Evolutionary conservation across 257 asterid species (phyloP), one percentile per base, ranked within the genome.

Genomic region (Ehretia macrophylla): DNA sequence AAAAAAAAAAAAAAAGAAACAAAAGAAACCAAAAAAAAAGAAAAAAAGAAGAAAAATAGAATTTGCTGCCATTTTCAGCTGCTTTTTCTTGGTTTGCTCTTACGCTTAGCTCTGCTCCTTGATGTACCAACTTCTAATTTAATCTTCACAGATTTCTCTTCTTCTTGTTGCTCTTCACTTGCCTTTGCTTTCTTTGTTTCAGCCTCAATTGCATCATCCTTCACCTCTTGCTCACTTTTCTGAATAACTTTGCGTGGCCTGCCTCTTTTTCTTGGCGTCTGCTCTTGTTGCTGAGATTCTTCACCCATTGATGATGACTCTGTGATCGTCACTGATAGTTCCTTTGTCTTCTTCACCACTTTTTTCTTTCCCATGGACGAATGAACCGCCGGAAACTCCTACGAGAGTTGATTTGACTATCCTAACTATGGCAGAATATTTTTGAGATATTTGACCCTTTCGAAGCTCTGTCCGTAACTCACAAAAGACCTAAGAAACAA

Each of bases 1-100:
- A 3, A 27, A 3, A 1, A 27, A 27, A 6, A 27, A 3, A 27
- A 27, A 3, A n/a, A n/a, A n/a, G n/a, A n/a, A n/a, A n/a, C n/a
- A n/a, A n/a, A n/a, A n/a, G n/a, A n/a, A n/a, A n/a, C n/a, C n/a
- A n/a, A n/a, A n/a, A n/a, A n/a, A n/a, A n/a, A n/a, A n/a, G n/a
- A n/a, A n/a, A n/a, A n/a, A n/a, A 27, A 27, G 35, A 45, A 53
- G 32, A 44, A 52, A 17, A 45, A 18, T 20, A 54, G 5, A 38
- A 10, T 46, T 11, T 58, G n/a, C n/a, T n/a, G n/a, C n/a, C 39
- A 21, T 16, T 20, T n/a, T 83, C 69, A 82, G 74, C 81, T 73
- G 76, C 83, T 79, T 74, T 81, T 87, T 49, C 66, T 85, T 63
- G 96, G 96, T 73, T 85, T 85, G 72, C 87, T 75, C 76, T 81